Evolutionary conservation across 805 yeast genomes (phyloP), one percentile per base, ranked within the genome.

Genomic region (Hanseniaspora vineae): DNA sequence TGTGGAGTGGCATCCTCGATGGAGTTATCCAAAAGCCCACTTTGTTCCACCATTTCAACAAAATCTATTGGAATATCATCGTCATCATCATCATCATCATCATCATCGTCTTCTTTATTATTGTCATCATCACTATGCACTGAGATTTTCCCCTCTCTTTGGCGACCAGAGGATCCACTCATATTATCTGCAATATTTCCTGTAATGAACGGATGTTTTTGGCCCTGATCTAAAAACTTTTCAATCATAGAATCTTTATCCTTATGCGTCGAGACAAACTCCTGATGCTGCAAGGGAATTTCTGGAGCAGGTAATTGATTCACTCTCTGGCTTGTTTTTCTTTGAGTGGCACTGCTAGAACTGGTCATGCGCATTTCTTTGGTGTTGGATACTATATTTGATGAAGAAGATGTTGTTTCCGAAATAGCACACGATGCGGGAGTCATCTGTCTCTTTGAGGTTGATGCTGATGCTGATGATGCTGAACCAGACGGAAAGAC

Each of bases 121-220:
- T 37, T 8, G 29, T 23, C 29, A 23, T 23, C 29, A 5, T 23
- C 29, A 23, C 29, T 23, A 8, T 23, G 29, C 4, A 23, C 29
- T 23, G 29, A 23, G 29, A 5, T 13, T 14, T 33, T 33, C 15
- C 9, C 12, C 9, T 33, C 9, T 10, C 4, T 14, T 6, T 33
- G 14, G 9, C 37, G 37, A n/a, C 37, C 9, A 6, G 14, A 42
- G 37, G 15, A 44, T 50, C 48, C 52, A 50, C 52, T 55, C 48
- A 54, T 49, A 52, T 48, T 44, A 47, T 49, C 31, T 15, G 20
- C 19, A 19, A 11, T 20, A 12, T 23, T 23, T 23, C 29, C 29
- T 23, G 29, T 23, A 23, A 23, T 23, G 8, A 23, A 23, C 6
- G 20, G 14, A 23, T 19, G 31, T 40, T 23, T 40, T 40, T 40